A percentile compares a stretch with the other conserved stretches of the same genome.
These are phyloP conservation scores for Aspergillus fischeri DNA, from an alignment of 2,329 filamentous ascomycete species.

Conservation along the genomic window DNA sequence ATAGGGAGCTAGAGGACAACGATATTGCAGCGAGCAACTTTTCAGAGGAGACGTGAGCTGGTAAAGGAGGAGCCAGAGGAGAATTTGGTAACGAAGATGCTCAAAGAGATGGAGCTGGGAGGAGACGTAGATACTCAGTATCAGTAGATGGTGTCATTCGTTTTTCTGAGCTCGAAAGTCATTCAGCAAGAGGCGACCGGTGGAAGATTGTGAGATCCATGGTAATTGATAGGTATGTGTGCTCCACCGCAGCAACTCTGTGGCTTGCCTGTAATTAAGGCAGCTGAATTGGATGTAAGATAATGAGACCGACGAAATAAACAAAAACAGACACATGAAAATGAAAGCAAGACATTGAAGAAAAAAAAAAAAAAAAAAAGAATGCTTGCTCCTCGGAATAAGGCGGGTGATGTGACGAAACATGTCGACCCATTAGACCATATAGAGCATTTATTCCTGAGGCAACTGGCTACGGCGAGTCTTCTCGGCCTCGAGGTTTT, in stretches of 20 bases:
- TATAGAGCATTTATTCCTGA: slow-evolving; percentile 45
- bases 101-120: neutral
- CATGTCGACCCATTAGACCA: neutral
- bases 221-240: slow-evolving; percentile 23
- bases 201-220: slow-evolving; percentile 13
- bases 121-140: neutral
- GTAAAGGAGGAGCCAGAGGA: neutral
- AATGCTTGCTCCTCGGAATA: neutral
- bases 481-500: slow-evolving; percentile 99
- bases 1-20: slow-evolving; percentile 2
- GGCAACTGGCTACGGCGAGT: slow-evolving; percentile 86
- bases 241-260: slow-evolving; percentile 22
- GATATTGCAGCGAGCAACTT: slow-evolving; percentile 7
- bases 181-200: slow-evolving; percentile 16
- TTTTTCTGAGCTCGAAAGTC: slow-evolving; percentile 16
- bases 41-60: neutral
- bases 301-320: slow-evolving; percentile 13
- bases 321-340: slow-evolving; percentile 15
- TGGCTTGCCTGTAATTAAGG: slow-evolving; percentile 23
- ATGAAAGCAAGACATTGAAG: slow-evolving; percentile 16
- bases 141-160: slow-evolving; percentile 8
- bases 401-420: neutral
- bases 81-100: neutral
- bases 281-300: slow-evolving; percentile 17
- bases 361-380: too few relatives aligned